These are phyloP conservation scores for Mucor sp. DNA, from an alignment of 371 early-diverging fungal species.

Conservation along the genomic window DNA sequence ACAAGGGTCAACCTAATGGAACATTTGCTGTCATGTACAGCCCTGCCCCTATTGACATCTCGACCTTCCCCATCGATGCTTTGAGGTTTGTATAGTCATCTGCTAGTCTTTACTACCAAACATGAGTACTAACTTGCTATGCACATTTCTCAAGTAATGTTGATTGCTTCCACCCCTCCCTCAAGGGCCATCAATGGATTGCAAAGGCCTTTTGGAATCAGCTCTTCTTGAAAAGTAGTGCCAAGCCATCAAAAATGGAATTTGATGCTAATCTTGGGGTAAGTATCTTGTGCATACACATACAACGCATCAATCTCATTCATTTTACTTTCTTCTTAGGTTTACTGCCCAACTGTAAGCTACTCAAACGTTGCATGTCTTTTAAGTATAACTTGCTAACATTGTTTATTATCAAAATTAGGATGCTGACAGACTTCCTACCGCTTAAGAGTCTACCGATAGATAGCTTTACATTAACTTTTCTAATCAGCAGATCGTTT, in stretches of 20 bases:
- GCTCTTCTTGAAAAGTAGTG: constrained; percentile 10
- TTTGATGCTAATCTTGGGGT: constrained; percentile 21
- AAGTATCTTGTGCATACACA: not conserved
- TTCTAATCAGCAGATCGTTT: no score
- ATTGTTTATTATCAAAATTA: not conserved
- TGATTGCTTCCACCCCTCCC: constrained; percentile 23
- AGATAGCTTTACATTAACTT: no score
- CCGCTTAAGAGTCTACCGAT: not conserved
- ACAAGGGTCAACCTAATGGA: constrained; percentile 7
- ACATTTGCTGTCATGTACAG: constrained; percentile 31
- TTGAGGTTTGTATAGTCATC: constrained; percentile 16
- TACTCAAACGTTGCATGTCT: not conserved
- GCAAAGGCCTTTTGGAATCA: constrained; percentile 29
- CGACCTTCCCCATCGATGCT: constrained; percentile 26
- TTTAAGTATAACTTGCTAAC: not conserved
- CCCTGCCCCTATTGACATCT: constrained; percentile 23
- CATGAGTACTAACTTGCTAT: not conserved
- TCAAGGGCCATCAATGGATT: constrained; percentile 26
- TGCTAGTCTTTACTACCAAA: no score
- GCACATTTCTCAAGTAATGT: not conserved
- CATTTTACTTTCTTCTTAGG: not conserved
- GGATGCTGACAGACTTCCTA: constrained; percentile 11
- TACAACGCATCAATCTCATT: not conserved
- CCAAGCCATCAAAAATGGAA: constrained; percentile 12
- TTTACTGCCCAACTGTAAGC: constrained; percentile 13